These are phyloP conservation scores for Reutealis trisperma DNA, from an alignment of 345 rosid genomes.

Conservation along the genomic window DNA sequence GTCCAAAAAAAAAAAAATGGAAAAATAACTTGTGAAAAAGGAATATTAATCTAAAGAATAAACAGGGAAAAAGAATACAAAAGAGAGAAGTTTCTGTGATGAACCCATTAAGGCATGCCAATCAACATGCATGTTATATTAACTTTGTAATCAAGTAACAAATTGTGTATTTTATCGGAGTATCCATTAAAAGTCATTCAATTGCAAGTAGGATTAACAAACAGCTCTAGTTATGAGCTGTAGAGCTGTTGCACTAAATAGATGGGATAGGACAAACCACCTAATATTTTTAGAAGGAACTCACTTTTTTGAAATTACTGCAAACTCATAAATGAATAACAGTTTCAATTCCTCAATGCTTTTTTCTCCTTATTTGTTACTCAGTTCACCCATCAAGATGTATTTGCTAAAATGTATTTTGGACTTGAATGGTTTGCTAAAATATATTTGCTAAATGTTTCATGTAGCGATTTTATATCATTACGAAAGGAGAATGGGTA, in stretches of 20 bases:
- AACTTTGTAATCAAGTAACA: background rate
- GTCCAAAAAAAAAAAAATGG: background rate
- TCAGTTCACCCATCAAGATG: background rate
- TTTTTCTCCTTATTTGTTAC: background rate
- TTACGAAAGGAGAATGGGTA: background rate
- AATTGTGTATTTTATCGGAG: background rate
- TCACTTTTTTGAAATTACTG: background rate
- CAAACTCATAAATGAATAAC: background rate
- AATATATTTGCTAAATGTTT: background rate
- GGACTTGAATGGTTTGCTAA: background rate
- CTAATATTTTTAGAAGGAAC: background rate
- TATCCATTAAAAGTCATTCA: slow-evolving; percentile 2
- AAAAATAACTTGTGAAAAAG: background rate
- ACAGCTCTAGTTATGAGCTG: background rate
- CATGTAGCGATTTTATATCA: background rate
- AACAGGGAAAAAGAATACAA: background rate
- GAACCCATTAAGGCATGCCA: background rate
- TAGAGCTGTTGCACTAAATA: background rate
- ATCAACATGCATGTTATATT: background rate
- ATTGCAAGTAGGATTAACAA: slow-evolving; percentile 8
- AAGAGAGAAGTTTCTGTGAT: background rate
- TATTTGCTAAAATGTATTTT: slow-evolving; percentile 1
- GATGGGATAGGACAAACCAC: background rate
- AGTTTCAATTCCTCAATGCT: background rate
- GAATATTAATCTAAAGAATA: background rate